These are phyloP conservation scores for Vitis cinerea DNA, from an alignment of 164 flowering plant species.

Conservation along the genomic window DNA sequence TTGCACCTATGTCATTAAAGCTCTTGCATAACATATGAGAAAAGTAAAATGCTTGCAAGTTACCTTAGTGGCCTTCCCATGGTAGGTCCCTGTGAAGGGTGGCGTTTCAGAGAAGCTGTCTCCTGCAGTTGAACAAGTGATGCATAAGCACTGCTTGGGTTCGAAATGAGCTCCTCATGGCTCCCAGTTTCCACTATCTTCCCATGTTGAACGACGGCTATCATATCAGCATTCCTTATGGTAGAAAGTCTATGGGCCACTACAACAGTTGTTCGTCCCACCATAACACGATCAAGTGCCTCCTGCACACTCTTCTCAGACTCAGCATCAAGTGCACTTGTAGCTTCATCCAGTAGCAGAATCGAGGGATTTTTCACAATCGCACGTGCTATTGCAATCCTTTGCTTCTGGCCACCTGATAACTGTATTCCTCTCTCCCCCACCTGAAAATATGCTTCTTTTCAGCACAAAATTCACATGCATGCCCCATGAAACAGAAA, in stretches of 20 bases:
- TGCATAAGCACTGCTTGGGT: constrained; percentile 68
- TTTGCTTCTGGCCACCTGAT: constrained; percentile 96
- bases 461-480: no score
- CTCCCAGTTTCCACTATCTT: constrained; percentile 85
- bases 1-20: no score
- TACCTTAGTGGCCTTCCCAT: constrained; percentile 66
- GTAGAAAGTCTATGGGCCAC: constrained; percentile 98
- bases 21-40: not conserved
- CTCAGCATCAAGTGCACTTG: constrained; percentile 95
- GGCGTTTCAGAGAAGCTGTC: constrained; percentile 43
- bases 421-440: constrained; percentile 94
- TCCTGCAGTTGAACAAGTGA: constrained; percentile 80
- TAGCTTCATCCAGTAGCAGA: constrained; percentile 90
- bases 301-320: constrained; percentile 96
- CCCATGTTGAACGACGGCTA: constrained; percentile 84
- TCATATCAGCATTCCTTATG: constrained; percentile 79
- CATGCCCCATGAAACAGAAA: no score
- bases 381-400: constrained; percentile 94
- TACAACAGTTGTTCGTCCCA: constrained; percentile 85
- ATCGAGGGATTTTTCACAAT: constrained; percentile 87
- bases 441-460: constrained; percentile 45
- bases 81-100: constrained; percentile 37
- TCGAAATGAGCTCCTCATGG: constrained; percentile 81
- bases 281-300: constrained; percentile 96
- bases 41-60: not conserved